Percentiles rank a stretch among this genome's conserved stretches.
These are phyloP conservation scores for Nitzschia sp. DNA, from an alignment of 108 stramenopile species.

Conservation along the genomic window DNA sequence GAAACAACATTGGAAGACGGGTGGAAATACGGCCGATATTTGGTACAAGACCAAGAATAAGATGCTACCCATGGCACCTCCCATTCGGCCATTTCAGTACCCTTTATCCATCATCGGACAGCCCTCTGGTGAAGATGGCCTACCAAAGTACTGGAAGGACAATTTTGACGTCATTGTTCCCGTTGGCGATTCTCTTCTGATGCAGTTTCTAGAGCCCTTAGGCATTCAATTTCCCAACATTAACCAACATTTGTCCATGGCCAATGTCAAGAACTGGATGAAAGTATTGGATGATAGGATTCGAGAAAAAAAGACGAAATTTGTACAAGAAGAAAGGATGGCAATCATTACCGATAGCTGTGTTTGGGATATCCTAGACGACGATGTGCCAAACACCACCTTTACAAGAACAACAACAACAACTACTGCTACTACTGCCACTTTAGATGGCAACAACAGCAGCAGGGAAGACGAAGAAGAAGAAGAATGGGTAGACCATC, in stretches of 20 bases:
- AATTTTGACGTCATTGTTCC: neutral
- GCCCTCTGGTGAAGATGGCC: neutral
- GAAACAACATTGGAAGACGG: conserved; percentile 12
- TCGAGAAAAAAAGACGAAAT: too few relatives aligned
- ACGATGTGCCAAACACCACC: too few relatives aligned
- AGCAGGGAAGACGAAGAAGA: too few relatives aligned
- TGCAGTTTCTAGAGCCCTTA: neutral
- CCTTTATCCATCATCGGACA: neutral
- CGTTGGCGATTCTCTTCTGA: conserved; percentile 21
- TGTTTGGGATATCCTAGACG: conserved; percentile 27
- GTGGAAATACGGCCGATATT: neutral
- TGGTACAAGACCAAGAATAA: neutral
- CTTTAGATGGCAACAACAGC: neutral
- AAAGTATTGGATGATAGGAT: neutral
- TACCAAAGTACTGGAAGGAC: neutral
- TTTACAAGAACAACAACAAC: too few relatives aligned
- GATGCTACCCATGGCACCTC: neutral
- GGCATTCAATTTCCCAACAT: neutral
- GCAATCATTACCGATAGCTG: conserved; percentile 12
- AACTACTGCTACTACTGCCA: neutral
- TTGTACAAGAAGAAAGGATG: too few relatives aligned
- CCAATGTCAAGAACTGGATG: conserved; percentile 2
- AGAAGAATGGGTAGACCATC: conserved; percentile 10
- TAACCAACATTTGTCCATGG: neutral
- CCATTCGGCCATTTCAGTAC: conserved; percentile 9